Conservation (phyloP, 805 yeast genomes). For the Cyberlindnera misumaiensis region DNA sequence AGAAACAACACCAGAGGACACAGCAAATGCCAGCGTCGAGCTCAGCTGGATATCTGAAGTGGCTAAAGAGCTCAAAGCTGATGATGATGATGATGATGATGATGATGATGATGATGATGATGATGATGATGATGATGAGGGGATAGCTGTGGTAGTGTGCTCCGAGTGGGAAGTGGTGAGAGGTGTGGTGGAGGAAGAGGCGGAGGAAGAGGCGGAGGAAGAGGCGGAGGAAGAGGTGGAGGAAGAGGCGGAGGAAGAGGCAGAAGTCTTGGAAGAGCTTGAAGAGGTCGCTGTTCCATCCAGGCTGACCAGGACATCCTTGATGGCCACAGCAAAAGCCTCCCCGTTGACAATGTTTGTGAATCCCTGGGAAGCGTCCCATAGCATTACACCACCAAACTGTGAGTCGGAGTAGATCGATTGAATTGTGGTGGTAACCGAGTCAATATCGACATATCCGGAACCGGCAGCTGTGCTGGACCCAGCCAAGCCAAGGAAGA, state of each 20-base stretch:
- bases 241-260: conserved; percentile 2
- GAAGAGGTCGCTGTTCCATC: conserved; percentile 5
- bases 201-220: no score
- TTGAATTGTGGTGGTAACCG: conserved; percentile 44
- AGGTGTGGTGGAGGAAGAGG: no score
- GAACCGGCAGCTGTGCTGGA: conserved; percentile 49
- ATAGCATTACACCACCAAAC: conserved; percentile 84
- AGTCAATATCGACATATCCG: conserved; percentile 45
- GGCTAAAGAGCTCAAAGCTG: background rate
- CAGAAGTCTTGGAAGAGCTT: conserved; percentile 5
- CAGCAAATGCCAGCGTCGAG: no score
- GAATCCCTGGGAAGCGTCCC: conserved; percentile 84
- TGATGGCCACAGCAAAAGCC: conserved; percentile 37
- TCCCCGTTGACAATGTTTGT: conserved; percentile 39
- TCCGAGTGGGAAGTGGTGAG: no score
- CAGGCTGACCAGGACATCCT: conserved; percentile 30
- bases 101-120: background rate
- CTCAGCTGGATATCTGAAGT: no score
- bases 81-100: background rate
- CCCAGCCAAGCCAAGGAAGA: conserved; percentile 75
- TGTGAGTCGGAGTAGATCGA: conserved; percentile 63
- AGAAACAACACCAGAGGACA: no score
- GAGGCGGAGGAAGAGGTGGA: no score
- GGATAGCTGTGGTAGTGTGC: background rate
- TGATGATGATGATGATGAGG: background rate